Percentiles rank a stretch among this genome's conserved stretches.
Evolutionary conservation across 2,329 filamentous ascomycete species (phyloP).

Genomic region (Trichoderma pleuroti): DNA sequence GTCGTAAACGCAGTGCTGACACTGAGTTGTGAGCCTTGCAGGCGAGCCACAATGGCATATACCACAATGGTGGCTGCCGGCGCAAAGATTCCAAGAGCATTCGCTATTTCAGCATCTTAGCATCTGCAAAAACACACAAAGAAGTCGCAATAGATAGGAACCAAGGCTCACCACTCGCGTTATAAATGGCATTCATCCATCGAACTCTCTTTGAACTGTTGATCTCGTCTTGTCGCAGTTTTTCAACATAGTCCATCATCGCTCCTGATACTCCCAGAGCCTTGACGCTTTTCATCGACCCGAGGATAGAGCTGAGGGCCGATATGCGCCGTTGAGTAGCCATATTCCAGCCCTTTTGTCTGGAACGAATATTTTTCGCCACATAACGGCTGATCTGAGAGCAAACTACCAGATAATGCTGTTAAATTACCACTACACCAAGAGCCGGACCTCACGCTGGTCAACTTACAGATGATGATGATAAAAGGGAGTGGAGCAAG

Average conservation of each 20-base stretch:
- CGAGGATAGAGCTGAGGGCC: slow-evolving; percentile 33
- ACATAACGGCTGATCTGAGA: slow-evolving; percentile 41
- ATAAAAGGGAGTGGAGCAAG: slow-evolving; percentile 39
- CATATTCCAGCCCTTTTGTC: slow-evolving; percentile 39
- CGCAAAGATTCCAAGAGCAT: slow-evolving; percentile 41
- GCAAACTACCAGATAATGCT: slow-evolving; percentile 32
- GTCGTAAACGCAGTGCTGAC: slow-evolving; percentile 40
- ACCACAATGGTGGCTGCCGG: slow-evolving; percentile 38
- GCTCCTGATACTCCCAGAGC: slow-evolving; percentile 35
- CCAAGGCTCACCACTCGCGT: slow-evolving; percentile 34
- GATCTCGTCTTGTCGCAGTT: slow-evolving; percentile 32
- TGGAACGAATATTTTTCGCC: slow-evolving; percentile 33
- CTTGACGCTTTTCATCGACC: slow-evolving; percentile 40
- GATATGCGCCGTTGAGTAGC: slow-evolving; percentile 41
- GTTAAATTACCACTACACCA: not conserved
- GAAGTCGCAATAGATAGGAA: not conserved
- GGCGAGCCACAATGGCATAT: slow-evolving; percentile 30
- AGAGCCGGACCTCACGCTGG: not conserved
- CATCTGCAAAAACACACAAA: not conserved
- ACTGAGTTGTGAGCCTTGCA: slow-evolving; percentile 27
- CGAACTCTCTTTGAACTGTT: slow-evolving; percentile 31
- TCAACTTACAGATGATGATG: slow-evolving; percentile 39
- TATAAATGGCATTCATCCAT: slow-evolving; percentile 40
- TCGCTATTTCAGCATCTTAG: slow-evolving; percentile 29
- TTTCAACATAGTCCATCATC: slow-evolving; percentile 23